Base-by-base conservation (phyloP, 2,329 filamentous ascomycete species). In the Xylaria sp. region DNA sequence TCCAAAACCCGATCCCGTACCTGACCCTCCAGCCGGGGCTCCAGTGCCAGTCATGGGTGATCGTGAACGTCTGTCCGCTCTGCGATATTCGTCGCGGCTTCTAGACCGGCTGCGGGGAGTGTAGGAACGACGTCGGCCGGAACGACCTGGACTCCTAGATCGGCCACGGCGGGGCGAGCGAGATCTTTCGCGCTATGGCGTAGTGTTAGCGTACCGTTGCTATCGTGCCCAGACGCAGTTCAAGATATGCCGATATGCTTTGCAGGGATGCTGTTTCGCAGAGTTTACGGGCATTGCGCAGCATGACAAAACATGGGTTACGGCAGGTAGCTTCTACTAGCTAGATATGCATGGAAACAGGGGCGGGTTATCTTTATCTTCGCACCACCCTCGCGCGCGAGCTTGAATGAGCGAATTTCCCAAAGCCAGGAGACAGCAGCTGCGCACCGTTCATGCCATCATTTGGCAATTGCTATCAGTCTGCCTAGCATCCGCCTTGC, bases 31-130 rank as follows among this genome's bases (percentile, higher is more conserved):
- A 75, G 87, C 81, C 64, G 84, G 77, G 75, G 87, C 83, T 76
- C 87, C 88, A 79, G 88, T 83, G 76, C 84, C 88, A 82, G 89
- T 90, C 89, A 96, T 93, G 80, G 92, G 93, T 78, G 90, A 95
- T 76, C 91, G 90, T 77, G 89, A 93, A 78, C 90, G 84, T 84
- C 90, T 85, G 76, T 87, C 88, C 74, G 82, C 84, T 78, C 89
- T 87, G 75, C 90, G 89, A 75, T 90, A 90, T 71, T 92, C 89
- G 82, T 90, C 89, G 78, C 87, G 85, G 77, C 90, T 93, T 73
- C 87, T 85, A 77, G 90, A 93, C 77, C 90, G 89, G 80, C 88
- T 91, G 73, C 90, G 88, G 66, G 90, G 89, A 63, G 90, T 92
- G 76, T 90, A 93, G 54, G 90, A 93, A 70, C 90, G 88, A 74